Evolutionary conservation across 2,329 filamentous ascomycete genomes (phyloP).

Genomic region (Fusarium sp.): DNA sequence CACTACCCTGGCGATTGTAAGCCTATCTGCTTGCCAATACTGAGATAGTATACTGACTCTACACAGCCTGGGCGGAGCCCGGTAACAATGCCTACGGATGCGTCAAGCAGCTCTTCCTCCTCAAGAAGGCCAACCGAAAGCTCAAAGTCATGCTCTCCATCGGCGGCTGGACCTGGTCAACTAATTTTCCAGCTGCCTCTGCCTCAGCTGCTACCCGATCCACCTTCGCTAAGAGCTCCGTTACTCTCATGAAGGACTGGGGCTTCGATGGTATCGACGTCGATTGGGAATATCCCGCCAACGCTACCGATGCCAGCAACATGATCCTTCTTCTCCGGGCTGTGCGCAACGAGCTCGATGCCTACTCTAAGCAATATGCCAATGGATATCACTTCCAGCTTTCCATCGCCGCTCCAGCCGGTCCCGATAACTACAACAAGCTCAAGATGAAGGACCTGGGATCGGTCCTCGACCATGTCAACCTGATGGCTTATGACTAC

Average conservation of each 20-base stretch:
- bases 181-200: conserved; percentile 75
- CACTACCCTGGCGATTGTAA: conserved; percentile 37
- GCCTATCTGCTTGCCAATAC: background rate
- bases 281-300: conserved; percentile 54
- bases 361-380: conserved; percentile 55
- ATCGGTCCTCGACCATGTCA: conserved; percentile 63
- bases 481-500: conserved; percentile 81
- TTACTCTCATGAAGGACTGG: conserved; percentile 77
- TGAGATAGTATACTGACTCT: background rate
- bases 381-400: conserved; percentile 61
- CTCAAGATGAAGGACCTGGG: conserved; percentile 61
- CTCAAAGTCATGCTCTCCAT: conserved; percentile 82
- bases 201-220: conserved; percentile 67
- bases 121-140: conserved; percentile 80
- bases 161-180: conserved; percentile 85
- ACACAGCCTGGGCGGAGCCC: conserved; percentile 59
- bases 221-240: conserved; percentile 76
- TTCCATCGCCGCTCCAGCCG: conserved; percentile 63
- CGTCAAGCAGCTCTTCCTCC: conserved; percentile 79
- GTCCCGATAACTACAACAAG: conserved; percentile 59
- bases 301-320: conserved; percentile 53
- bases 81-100: conserved; percentile 80
- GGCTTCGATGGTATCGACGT: conserved; percentile 64
- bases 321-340: conserved; percentile 56
- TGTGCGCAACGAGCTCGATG: conserved; percentile 58